Percentiles rank a stretch among this genome's conserved stretches.
Evolutionary conservation across 1,284 basidiomycete genomes (phyloP).

Genomic region (Cutaneotrichosporon dermatis): DNA sequence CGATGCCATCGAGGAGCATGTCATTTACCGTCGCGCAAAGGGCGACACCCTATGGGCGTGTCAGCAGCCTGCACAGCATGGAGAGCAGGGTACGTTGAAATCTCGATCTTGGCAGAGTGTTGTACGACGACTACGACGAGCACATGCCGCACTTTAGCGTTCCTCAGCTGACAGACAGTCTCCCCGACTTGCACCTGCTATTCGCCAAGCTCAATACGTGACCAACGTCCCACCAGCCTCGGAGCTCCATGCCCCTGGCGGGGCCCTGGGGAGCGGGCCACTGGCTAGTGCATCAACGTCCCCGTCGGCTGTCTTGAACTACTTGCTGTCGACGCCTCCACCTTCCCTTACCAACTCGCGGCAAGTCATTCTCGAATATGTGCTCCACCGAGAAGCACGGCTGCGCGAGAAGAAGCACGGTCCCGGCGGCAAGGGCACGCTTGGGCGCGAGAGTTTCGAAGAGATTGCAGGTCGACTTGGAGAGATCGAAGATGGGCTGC

Average conservation of each 20-base stretch:
- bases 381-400: slow-evolving; percentile 37
- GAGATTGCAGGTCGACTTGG: slow-evolving; percentile 38
- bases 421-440: slow-evolving; percentile 43
- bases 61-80: slow-evolving; percentile 34
- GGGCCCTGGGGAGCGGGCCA: slow-evolving; percentile 27
- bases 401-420: slow-evolving; percentile 38
- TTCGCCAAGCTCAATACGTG: slow-evolving; percentile 40
- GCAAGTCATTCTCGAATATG: slow-evolving; percentile 47
- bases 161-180: slow-evolving; percentile 11
- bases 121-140: no score
- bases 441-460: slow-evolving; percentile 41
- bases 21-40: slow-evolving; percentile 35
- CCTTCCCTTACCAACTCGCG: slow-evolving; percentile 41
- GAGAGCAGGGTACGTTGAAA: slow-evolving; percentile 34
- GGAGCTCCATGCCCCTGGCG: slow-evolving; percentile 39
- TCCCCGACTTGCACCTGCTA: slow-evolving; percentile 32
- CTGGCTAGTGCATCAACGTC: slow-evolving; percentile 26
- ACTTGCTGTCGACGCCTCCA: slow-evolving; percentile 33
- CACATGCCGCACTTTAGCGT: neutral
- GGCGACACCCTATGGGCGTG: slow-evolving; percentile 44
- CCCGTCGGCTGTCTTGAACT: slow-evolving; percentile 32
- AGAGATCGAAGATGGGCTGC: slow-evolving; percentile 41
- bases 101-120: neutral
- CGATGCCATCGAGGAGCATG: slow-evolving; percentile 43
- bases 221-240: slow-evolving; percentile 44